Evolutionary conservation across 2,329 filamentous ascomycete genomes (phyloP).

Genomic region (Chrysoporthe puriensis): DNA sequence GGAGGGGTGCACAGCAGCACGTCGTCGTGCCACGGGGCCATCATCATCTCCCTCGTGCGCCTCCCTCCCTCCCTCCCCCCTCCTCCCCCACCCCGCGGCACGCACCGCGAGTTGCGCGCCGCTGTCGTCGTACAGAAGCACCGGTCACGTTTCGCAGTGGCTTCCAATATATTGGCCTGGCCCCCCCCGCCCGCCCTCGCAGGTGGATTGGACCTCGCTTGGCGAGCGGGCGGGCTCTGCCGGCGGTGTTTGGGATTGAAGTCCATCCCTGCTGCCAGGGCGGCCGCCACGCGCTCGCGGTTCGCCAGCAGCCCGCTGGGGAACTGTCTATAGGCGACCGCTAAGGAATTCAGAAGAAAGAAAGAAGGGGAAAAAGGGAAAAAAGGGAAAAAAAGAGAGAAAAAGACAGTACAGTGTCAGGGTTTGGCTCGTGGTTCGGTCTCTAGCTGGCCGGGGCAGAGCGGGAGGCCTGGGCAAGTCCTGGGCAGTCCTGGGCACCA

Average conservation of each 20-base stretch:
- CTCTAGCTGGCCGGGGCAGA: too few species aligned
- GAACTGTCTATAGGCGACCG: not conserved
- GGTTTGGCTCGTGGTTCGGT: not conserved
- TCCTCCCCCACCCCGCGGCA: too few species aligned
- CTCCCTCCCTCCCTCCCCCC: too few species aligned
- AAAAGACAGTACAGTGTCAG: not conserved
- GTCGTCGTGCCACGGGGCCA: not conserved
- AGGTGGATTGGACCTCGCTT: not conserved
- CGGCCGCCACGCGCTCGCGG: not conserved
- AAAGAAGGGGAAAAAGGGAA: not conserved
- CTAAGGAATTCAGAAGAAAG: not conserved
- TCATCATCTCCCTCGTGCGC: not conserved
- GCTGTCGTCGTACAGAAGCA: not conserved
- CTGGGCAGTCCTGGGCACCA: too few species aligned
- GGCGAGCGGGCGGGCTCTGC: not conserved
- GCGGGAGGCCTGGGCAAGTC: not conserved
- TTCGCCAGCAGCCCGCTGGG: conserved; percentile 1
- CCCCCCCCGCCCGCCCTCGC: not conserved
- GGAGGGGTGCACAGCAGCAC: not conserved
- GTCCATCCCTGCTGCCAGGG: not conserved
- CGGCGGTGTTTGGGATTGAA: not conserved
- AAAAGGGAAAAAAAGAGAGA: not conserved
- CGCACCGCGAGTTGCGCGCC: not conserved
- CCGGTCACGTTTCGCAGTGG: too few species aligned
- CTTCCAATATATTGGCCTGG: not conserved